Percentiles rank a stretch among this genome's conserved stretches.
Evolutionary conservation across 2,329 filamentous ascomycete species (phyloP).

Genomic region (Corinectria fuckeliana): DNA sequence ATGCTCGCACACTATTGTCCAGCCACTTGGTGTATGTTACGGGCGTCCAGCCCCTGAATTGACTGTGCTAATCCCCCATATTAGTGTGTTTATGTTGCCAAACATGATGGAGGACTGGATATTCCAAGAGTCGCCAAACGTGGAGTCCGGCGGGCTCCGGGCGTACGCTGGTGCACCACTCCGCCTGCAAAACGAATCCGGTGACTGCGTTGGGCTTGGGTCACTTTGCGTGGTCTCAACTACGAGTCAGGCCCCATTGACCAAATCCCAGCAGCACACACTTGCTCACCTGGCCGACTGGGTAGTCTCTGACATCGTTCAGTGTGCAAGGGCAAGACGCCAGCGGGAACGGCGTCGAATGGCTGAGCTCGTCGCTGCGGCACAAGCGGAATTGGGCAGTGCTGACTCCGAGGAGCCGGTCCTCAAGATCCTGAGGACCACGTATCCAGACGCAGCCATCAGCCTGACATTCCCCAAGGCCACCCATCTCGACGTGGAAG

Average conservation of each 20-base stretch:
- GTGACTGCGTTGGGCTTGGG: conserved; percentile 48
- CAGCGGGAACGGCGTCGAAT: conserved; percentile 49
- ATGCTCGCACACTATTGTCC: conserved; percentile 52
- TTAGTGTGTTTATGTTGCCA: conserved; percentile 47
- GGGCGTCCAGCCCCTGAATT: no score
- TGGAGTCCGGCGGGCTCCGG: conserved; percentile 46
- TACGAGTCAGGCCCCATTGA: conserved; percentile 41
- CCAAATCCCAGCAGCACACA: conserved; percentile 36
- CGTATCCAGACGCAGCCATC: conserved; percentile 44
- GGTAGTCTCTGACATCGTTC: conserved; percentile 50
- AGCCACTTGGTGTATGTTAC: conserved; percentile 38
- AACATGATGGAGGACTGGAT: conserved; percentile 53
- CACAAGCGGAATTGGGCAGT: conserved; percentile 33
- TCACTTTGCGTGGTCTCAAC: conserved; percentile 52
- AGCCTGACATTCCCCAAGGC: conserved; percentile 37
- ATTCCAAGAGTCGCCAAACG: conserved; percentile 49
- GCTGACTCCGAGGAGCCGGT: conserved; percentile 30
- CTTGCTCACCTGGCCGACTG: conserved; percentile 40
- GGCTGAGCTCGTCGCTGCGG: conserved; percentile 41
- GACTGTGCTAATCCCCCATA: neutral
- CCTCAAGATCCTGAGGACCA: conserved; percentile 37
- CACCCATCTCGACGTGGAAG: conserved; percentile 35
- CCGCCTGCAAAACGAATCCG: conserved; percentile 47
- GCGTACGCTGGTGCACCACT: conserved; percentile 51
- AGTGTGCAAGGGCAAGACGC: conserved; percentile 45